phyloP scores from a whole-genome alignment of 306 rosid genomes.

The Glycyrrhiza uralensis region DNA sequence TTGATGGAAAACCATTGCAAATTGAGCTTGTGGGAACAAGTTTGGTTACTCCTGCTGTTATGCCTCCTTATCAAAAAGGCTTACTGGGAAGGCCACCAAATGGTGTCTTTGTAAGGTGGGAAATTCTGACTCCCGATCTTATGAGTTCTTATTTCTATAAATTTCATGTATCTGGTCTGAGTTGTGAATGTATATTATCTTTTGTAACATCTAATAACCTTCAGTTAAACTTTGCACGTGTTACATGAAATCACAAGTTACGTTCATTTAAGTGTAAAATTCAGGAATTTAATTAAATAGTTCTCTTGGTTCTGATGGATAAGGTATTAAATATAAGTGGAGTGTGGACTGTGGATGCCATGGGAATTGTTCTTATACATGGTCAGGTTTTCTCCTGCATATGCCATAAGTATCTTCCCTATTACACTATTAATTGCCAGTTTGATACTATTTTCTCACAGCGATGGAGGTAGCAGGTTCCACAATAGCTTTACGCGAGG shows the following conservation, averaged over 20 bases:
- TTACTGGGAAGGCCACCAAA: slow-evolving; percentile 40
- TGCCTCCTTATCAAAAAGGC: slow-evolving; percentile 12
- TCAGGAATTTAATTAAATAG: neutral
- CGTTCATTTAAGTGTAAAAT: neutral
- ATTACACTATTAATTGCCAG: neutral
- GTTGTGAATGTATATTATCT: neutral
- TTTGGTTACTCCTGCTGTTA: slow-evolving; percentile 13
- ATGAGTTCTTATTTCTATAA: neutral
- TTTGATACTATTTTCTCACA: slow-evolving; percentile 11
- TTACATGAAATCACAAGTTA: neutral
- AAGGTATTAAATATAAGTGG: neutral
- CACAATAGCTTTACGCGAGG: neutral
- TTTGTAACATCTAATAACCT: neutral
- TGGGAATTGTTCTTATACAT: neutral
- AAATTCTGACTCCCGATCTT: neutral
- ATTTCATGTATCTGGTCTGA: neutral
- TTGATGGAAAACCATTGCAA: slow-evolving; percentile 58
- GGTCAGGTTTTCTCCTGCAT: neutral
- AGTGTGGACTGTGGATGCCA: neutral
- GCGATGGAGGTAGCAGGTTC: slow-evolving; percentile 30
- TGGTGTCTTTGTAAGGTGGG: slow-evolving; percentile 32
- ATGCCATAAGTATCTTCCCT: neutral
- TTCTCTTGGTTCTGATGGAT: neutral
- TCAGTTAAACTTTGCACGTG: neutral
- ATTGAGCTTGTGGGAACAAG: slow-evolving; percentile 58